Percentiles rank a stretch among this genome's conserved stretches.
Conservation (phyloP, 2,329 filamentous ascomycete species). For the Cryphonectria radicalis region DNA sequence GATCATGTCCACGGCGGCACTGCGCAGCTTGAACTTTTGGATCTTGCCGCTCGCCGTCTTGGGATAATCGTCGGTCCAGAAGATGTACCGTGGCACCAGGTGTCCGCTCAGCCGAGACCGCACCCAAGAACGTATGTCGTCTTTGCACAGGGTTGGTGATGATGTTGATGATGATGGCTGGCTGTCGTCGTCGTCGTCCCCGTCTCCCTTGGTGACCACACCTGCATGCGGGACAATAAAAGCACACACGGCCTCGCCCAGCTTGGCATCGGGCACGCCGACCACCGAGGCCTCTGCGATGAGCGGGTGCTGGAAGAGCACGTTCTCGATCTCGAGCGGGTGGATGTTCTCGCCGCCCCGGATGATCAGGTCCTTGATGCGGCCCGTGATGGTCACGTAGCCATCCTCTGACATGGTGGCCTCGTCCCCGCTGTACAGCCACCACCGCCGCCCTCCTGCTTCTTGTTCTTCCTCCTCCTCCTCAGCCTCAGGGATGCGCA, state of each 20-base stretch:
- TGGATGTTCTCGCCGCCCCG: conserved; percentile 95
- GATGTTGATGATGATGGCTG: background rate
- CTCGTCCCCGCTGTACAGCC: conserved; percentile 95
- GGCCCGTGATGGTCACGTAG: conserved; percentile 85
- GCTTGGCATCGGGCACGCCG: conserved; percentile 78
- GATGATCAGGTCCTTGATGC: conserved; percentile 96
- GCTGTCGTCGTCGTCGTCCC: conserved; percentile 31
- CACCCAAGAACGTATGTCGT: conserved; percentile 75
- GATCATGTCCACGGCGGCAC: conserved; percentile 56
- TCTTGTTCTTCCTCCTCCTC: conserved; percentile 40
- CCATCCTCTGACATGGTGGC: conserved; percentile 82
- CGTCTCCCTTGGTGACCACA: conserved; percentile 37
- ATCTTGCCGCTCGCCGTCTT: conserved; percentile 98
- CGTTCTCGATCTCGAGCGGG: conserved; percentile 90
- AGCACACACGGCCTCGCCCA: conserved; percentile 85
- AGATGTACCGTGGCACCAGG: conserved; percentile 87
- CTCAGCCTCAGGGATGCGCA: conserved; percentile 50
- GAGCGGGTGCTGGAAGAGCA: conserved; percentile 71
- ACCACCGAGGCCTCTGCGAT: conserved; percentile 82
- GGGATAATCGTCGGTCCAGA: conserved; percentile 82
- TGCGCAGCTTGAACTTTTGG: conserved; percentile 86
- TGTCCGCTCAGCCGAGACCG: conserved; percentile 68
- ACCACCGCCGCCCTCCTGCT: conserved; percentile 59
- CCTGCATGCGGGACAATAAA: conserved; percentile 68
- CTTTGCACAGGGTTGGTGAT: conserved; percentile 48